Evolutionary conservation across 225 moss, liverwort and hornwort genomes (phyloP), one percentile per base, ranked within the genome.

Genomic region (Polytrichum commune): DNA sequence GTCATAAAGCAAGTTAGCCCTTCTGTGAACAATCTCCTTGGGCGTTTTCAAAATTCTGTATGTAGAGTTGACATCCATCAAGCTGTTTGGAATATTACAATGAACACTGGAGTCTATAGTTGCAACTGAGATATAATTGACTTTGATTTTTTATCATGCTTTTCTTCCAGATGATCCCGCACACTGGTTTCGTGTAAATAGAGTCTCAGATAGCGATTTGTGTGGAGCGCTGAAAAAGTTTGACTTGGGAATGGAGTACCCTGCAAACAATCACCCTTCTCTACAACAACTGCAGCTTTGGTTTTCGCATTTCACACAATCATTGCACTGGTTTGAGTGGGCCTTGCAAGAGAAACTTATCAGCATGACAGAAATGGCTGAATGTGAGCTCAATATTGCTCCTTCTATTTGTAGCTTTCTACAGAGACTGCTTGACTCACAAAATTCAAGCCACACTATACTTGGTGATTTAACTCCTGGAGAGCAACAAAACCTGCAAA

Each of bases 251-350:
- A 80, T 84, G 70, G 80, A 89, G 29, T 81, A 72, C 75, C 77
- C 83, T 38, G 29, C 64, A 23, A 75, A 66, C 72, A 73, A 84
- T 7, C 80, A 57, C 55, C 62, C 76, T 35, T 89, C 91, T 63
- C 55, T 86, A 55, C 86, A 88, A 35, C 82, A 88, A 78, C 67
- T 78, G 60, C 73, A 83, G 66, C 69, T 79, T 55, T 88, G 86
- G 82, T 69, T 93, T 27, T 60, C 70, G 66, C 74, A 74, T 65
- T 89, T 93, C 62, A 67, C 78, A 7, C 78, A 89, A 77, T 87
- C 96, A 24, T 76, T 91, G 73, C 96, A 96, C 65, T 96, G 96
- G 96, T 93, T 92, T 66, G 82, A 81, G 74, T 96, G 96, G 96
- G 85, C 91, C 27, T 77, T 96, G 64, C 80, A 77, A 67, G 85